Evolutionary conservation across 192 early-diverging fungal species (phyloP), one percentile per base, ranked within the genome.

Genomic region (Coemansia sp.): DNA sequence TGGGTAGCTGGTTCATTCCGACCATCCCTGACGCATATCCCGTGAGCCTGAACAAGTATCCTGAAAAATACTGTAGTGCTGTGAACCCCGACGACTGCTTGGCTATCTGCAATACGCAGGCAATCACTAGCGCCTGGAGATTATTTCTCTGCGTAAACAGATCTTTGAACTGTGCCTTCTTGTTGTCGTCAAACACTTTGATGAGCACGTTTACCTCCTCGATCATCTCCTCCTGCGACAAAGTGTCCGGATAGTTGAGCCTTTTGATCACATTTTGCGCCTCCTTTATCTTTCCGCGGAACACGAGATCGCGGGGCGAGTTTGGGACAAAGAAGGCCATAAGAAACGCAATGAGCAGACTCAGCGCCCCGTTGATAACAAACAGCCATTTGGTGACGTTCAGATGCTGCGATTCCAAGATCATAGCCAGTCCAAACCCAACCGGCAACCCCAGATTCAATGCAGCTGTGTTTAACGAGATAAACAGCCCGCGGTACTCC

Each of bases 221-320:
- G 5, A 39, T 6, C 17, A 62, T 40, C 7, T 68, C 63, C 1
- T 65, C 45, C 32, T 69, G 58, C 0, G 63, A 39, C 12, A 70
- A 8, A 1, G 13, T 42, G 11, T 65, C 44, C 61, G 73, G 64
- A 25, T 54, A 51, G 40, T 37, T 68, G n/a, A 75, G 64, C 13
- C 32, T 53, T 4, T 61, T 55, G 14, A 75, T 69, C 6, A 75
- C 58, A 6, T 38, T 17, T 7, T 63, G 64, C 19, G 73, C 73
- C 25, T 75, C 51, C 6, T 69, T 44, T 14, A 64, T 0, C 25
- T 54, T 41, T 9, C 68, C 63, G 19, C 61, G 67, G 41, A 38
- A 70, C 7, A 75, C 68, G 10, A 75, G 73, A 48, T 75, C 73
- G 5, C 73, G 73, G 25, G 73, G 73, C 16, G 73, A 75, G 19